Evolutionary conservation across 163 green algal species (phyloP).

Genomic region (Scenedesmus sp.): DNA sequence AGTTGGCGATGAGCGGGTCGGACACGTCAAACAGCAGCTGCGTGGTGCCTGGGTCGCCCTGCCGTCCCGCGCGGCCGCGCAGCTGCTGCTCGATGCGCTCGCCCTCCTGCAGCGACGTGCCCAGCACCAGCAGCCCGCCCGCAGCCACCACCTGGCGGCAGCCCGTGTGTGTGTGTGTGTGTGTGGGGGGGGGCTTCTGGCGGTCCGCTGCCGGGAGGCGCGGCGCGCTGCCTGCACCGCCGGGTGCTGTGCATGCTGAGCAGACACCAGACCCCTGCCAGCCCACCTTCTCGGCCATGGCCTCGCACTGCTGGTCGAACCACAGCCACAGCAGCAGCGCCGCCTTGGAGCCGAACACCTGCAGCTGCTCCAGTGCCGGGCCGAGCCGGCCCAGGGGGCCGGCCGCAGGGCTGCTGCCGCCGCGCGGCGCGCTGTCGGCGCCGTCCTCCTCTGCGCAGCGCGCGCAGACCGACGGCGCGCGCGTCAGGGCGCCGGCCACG

Average conservation of each 20-base stretch:
- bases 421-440: neutral
- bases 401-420: neutral
- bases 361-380: slow-evolving; percentile 30
- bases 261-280: too few relatives aligned
- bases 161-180: too few relatives aligned
- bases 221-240: too few relatives aligned
- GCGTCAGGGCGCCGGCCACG: too few relatives aligned
- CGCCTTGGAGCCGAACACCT: slow-evolving; percentile 30
- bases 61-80: slow-evolving; percentile 69
- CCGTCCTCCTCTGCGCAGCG: neutral
- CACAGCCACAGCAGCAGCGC: slow-evolving; percentile 67
- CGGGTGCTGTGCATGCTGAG: too few relatives aligned
- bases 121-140: slow-evolving; percentile 88
- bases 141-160: slow-evolving; percentile 58
- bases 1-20: slow-evolving; percentile 69
- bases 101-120: slow-evolving; percentile 73
- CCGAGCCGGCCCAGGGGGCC: slow-evolving; percentile 8
- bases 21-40: slow-evolving; percentile 68
- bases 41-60: slow-evolving; percentile 77
- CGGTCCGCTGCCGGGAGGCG: too few relatives aligned
- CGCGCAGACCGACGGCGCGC: too few relatives aligned
- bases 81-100: slow-evolving; percentile 85
- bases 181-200: too few relatives aligned
- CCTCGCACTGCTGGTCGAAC: slow-evolving; percentile 66
- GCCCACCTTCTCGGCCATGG: slow-evolving; percentile 58